Evolutionary conservation across 2,329 filamentous ascomycete genomes (phyloP).

Genomic region (Botrytis fabae): DNA sequence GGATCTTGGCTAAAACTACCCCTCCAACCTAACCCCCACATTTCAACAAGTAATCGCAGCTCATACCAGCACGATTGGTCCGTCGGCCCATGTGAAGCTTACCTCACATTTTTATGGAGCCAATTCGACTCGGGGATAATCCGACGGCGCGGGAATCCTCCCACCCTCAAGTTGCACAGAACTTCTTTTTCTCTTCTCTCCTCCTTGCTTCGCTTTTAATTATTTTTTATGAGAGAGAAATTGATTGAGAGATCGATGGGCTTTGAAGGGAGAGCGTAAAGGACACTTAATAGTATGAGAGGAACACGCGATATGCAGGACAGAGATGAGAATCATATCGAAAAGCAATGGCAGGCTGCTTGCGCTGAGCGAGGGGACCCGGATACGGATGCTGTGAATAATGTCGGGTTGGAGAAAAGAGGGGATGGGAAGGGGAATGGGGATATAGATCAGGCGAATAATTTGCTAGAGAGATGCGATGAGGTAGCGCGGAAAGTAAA

Average conservation of each 20-base stretch:
- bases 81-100: neutral
- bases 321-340: conserved; percentile 8
- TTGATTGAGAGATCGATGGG: neutral
- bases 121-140: neutral
- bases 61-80: neutral
- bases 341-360: conserved; percentile 17
- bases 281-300: neutral
- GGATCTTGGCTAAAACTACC: conserved; percentile 17
- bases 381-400: neutral
- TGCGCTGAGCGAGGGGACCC: conserved; percentile 3
- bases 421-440: neutral
- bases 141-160: neutral
- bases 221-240: neutral
- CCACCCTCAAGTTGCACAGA: neutral
- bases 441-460: neutral
- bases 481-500: conserved; percentile 34
- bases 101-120: conserved; percentile 14
- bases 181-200: neutral
- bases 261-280: neutral
- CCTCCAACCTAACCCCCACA: conserved; percentile 20
- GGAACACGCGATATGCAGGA: conserved; percentile 5
- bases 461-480: conserved; percentile 30
- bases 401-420: neutral
- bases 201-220: conserved; percentile 6
- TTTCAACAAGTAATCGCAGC: neutral